These are phyloP conservation scores for Parasitella parasitica DNA, from an alignment of 371 early-diverging fungal species.

Conservation along the genomic window DNA sequence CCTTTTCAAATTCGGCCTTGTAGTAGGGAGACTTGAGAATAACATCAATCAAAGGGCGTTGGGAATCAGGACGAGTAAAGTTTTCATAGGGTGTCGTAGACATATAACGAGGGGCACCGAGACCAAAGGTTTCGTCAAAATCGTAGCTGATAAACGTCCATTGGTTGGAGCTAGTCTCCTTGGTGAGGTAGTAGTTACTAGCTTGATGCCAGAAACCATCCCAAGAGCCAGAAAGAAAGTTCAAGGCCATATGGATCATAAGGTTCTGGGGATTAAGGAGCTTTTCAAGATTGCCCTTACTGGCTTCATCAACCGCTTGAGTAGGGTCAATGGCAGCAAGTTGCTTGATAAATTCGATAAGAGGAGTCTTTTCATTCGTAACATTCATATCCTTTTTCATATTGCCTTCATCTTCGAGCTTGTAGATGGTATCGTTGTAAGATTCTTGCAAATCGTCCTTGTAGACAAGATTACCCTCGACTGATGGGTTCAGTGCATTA, in stretches of 20 bases:
- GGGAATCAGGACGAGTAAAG: constrained; percentile 29
- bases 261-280: constrained; percentile 35
- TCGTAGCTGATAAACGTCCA: constrained; percentile 56
- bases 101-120: constrained; percentile 35
- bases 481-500: constrained; percentile 27
- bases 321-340: constrained; percentile 24
- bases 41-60: constrained; percentile 37
- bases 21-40: constrained; percentile 42
- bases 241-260: constrained; percentile 46
- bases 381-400: constrained; percentile 15
- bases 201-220: constrained; percentile 49
- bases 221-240: constrained; percentile 49
- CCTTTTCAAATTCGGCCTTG: constrained; percentile 37
- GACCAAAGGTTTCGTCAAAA: constrained; percentile 56
- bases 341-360: constrained; percentile 26
- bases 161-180: constrained; percentile 34
- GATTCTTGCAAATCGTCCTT: constrained; percentile 28
- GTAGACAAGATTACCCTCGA: constrained; percentile 38
- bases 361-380: constrained; percentile 18
- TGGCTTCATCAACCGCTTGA: constrained; percentile 25
- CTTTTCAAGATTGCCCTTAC: constrained; percentile 28
- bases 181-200: constrained; percentile 50
- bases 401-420: constrained; percentile 32
- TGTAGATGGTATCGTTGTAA: constrained; percentile 38
- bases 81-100: constrained; percentile 35